Percentiles rank a stretch among this genome's conserved stretches.
Evolutionary conservation across 495 filamentous ascomycete genomes (phyloP).

Genomic region (Cercophora samala): DNA sequence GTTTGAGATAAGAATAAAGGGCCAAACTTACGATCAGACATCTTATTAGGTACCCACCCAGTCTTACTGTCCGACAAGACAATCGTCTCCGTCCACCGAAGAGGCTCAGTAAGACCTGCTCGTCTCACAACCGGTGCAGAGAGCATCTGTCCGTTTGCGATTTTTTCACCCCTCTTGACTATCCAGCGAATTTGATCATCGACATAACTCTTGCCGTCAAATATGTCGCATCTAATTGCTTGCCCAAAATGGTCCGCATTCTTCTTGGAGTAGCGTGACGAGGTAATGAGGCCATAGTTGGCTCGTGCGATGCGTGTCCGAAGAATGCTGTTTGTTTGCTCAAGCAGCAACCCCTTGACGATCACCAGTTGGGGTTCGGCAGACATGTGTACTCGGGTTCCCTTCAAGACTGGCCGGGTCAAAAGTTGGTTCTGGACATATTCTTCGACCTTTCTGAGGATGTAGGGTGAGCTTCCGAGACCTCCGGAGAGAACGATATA

Average conservation of each 20-base stretch:
- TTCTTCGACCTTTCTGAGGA: conserved; percentile 45
- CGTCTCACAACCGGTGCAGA: conserved; percentile 42
- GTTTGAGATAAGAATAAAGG: no score
- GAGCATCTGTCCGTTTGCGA: conserved; percentile 31
- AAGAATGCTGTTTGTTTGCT: conserved; percentile 53
- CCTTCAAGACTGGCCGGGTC: conserved; percentile 37
- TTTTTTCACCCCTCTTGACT: conserved; percentile 50
- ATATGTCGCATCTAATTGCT: conserved; percentile 41
- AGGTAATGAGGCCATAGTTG: conserved; percentile 55
- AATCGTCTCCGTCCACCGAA: conserved; percentile 46
- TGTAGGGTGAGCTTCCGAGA: conserved; percentile 63
- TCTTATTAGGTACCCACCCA: conserved; percentile 40
- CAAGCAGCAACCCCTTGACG: conserved; percentile 53
- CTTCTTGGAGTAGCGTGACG: conserved; percentile 43
- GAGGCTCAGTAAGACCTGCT: conserved; percentile 39
- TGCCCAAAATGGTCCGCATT: conserved; percentile 30
- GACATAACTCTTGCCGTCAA: conserved; percentile 46
- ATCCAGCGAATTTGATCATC: conserved; percentile 56
- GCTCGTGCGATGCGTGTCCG: conserved; percentile 50
- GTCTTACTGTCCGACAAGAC: conserved; percentile 47
- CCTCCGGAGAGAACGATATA: conserved; percentile 63
- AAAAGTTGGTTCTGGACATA: conserved; percentile 37
- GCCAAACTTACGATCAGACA: conserved; percentile 27
- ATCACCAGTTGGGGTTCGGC: conserved; percentile 60
- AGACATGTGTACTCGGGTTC: conserved; percentile 49